A percentile compares a stretch with the other conserved stretches of the same genome.
Evolutionary conservation across 2,329 filamentous ascomycete genomes (phyloP).

Genomic region (Hypoxylon sp.): DNA sequence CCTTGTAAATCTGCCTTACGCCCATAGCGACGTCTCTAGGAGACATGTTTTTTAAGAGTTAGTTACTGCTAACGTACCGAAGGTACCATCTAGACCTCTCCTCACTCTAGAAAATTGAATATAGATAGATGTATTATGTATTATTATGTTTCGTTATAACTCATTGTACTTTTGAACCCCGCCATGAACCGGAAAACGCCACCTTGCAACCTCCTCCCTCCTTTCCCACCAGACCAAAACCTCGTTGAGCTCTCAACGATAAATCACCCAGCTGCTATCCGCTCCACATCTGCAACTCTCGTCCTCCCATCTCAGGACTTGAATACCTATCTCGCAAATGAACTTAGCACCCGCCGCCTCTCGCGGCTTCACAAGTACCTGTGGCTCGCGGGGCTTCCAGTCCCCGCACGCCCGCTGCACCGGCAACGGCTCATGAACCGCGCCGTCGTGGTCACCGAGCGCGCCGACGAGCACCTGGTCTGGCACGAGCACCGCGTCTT

Average conservation of each 20-base stretch:
- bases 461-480: slow-evolving; percentile 53
- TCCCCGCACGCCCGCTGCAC: slow-evolving; percentile 48
- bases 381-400: slow-evolving; percentile 46
- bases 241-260: slow-evolving; percentile 19
- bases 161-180: not conserved
- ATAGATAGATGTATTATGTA: not conserved
- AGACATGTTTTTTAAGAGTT: not conserved
- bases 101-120: not conserved
- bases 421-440: slow-evolving; percentile 50
- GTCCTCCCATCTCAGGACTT: slow-evolving; percentile 22
- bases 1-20: not conserved
- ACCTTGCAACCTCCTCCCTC: not conserved
- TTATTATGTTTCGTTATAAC: not conserved
- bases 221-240: slow-evolving; percentile 17
- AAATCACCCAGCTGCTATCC: slow-evolving; percentile 21
- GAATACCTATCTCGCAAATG: slow-evolving; percentile 22
- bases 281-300: slow-evolving; percentile 3
- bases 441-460: slow-evolving; percentile 52
- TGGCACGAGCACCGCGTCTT: slow-evolving; percentile 46
- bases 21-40: not conserved
- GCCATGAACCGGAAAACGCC: not conserved
- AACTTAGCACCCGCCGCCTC: slow-evolving; percentile 40
- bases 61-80: not conserved
- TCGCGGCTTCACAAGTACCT: slow-evolving; percentile 39
- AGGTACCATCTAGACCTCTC: not conserved